Percentiles rank a stretch among this genome's conserved stretches.
These are phyloP conservation scores for Beauveria varroae DNA, from an alignment of 2,329 filamentous ascomycete species.

Conservation along the genomic window DNA sequence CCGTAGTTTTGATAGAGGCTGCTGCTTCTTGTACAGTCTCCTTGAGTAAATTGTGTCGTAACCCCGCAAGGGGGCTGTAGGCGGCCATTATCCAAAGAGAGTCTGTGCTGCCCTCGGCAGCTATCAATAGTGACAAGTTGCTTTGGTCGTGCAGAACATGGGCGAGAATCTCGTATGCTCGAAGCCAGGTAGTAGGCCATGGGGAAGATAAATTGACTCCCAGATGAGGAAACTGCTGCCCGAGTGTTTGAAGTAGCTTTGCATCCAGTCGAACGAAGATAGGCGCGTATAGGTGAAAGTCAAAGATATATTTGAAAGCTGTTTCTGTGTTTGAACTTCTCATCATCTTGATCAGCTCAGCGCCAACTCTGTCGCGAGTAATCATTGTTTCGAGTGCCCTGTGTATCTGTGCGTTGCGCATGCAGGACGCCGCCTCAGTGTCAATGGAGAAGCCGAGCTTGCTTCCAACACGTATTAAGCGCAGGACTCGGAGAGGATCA, in stretches of 20 bases:
- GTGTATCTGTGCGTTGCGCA: conserved; percentile 9
- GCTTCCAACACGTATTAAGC: conserved; percentile 12
- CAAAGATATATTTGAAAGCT: conserved; percentile 11
- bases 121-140: conserved; percentile 11
- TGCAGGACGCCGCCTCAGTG: background rate
- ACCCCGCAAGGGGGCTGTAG: conserved; percentile 12
- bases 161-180: conserved; percentile 3
- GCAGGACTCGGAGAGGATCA: conserved; percentile 14
- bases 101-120: background rate
- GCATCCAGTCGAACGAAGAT: conserved; percentile 13
- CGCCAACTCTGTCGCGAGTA: conserved; percentile 14
- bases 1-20: conserved; percentile 8
- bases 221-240: background rate
- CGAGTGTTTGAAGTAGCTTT: background rate
- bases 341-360: conserved; percentile 16
- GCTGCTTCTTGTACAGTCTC: conserved; percentile 13
- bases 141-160: background rate
- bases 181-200: conserved; percentile 14
- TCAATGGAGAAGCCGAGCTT: conserved; percentile 13
- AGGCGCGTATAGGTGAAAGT: conserved; percentile 10
- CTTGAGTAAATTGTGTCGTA: conserved; percentile 5
- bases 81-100: conserved; percentile 15
- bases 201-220: background rate
- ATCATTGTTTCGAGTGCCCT: conserved; percentile 13
- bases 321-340: background rate